Percentiles rank a stretch among this genome's conserved stretches.
phyloP scores from a whole-genome alignment of 306 rosid genomes.

The Hylodesmum podocarpum region DNA sequence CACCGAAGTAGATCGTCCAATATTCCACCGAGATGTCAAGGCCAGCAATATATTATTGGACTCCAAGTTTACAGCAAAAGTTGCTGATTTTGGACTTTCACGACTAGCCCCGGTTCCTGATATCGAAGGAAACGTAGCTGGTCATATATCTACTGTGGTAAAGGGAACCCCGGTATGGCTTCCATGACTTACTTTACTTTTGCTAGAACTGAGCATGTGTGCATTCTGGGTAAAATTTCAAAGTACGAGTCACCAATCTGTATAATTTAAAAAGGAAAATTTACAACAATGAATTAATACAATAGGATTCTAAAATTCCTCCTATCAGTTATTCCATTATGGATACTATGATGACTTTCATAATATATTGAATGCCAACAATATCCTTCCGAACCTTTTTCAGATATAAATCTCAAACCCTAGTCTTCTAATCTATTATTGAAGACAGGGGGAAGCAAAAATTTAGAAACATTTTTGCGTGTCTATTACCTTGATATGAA shows the following conservation, averaged over 20 bases:
- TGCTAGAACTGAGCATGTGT: background rate
- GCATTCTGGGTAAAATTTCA: background rate
- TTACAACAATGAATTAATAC: background rate
- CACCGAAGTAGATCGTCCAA: constrained; percentile 93
- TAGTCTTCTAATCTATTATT: background rate
- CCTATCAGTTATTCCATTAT: background rate
- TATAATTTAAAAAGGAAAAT: background rate
- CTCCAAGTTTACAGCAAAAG: constrained; percentile 65
- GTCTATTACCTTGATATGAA: background rate
- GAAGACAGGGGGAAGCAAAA: background rate
- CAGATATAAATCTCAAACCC: background rate
- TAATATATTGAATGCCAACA: background rate
- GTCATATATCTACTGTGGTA: constrained; percentile 81
- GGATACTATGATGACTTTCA: background rate
- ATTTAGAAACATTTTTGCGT: background rate
- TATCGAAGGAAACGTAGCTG: constrained; percentile 65
- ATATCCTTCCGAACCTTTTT: background rate
- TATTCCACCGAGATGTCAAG: constrained; percentile 93
- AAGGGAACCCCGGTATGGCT: constrained; percentile 89
- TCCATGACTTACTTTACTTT: constrained; percentile 29
- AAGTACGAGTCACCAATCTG: background rate
- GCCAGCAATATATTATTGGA: constrained; percentile 89
- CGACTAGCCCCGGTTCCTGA: constrained; percentile 91
- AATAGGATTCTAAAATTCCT: background rate
- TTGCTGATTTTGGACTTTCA: constrained; percentile 98